Evolutionary conservation across 768 basidiomycete genomes (phyloP).

Genomic region (Mycena vitilis): DNA sequence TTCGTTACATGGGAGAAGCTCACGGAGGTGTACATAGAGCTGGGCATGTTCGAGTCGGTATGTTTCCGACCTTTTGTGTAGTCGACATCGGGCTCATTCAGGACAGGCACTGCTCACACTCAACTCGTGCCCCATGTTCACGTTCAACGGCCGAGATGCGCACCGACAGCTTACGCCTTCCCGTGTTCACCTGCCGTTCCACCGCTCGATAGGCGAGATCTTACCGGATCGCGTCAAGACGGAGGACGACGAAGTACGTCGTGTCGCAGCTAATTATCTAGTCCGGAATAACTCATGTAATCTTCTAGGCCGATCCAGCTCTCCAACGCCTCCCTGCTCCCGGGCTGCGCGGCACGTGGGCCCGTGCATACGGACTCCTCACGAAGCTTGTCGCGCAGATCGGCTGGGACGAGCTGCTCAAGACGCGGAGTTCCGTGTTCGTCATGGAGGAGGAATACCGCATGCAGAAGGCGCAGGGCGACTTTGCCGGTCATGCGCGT

Average conservation of each 20-base stretch:
- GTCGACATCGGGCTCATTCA: constrained; percentile 27
- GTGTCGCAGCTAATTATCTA: background rate
- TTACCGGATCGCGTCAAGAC: constrained; percentile 86
- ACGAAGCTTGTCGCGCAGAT: constrained; percentile 93
- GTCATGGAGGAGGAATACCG: constrained; percentile 99
- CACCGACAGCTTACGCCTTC: constrained; percentile 87
- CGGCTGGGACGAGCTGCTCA: constrained; percentile 98
- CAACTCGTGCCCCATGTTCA: constrained; percentile 99
- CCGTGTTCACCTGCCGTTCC: constrained; percentile 87
- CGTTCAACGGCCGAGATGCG: constrained; percentile 94
- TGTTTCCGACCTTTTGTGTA: constrained; percentile 35
- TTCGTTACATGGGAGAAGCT: constrained; percentile 99
- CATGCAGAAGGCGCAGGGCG: constrained; percentile 89
- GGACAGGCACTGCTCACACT: constrained; percentile 85
- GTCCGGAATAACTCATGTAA: background rate
- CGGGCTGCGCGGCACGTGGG: constrained; percentile 94
- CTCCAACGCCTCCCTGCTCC: constrained; percentile 95
- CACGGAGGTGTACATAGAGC: constrained; percentile 93
- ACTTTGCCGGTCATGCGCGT: constrained; percentile 58
- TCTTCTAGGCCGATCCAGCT: constrained; percentile 85
- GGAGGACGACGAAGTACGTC: constrained; percentile 83
- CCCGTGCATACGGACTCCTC: constrained; percentile 91
- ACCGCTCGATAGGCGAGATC: constrained; percentile 88
- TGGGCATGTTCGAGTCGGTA: constrained; percentile 85
- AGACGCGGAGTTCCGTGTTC: constrained; percentile 93